These are phyloP conservation scores for Coemansia sp. DNA, from an alignment of 192 early-diverging fungal genomes.

Conservation along the genomic window DNA sequence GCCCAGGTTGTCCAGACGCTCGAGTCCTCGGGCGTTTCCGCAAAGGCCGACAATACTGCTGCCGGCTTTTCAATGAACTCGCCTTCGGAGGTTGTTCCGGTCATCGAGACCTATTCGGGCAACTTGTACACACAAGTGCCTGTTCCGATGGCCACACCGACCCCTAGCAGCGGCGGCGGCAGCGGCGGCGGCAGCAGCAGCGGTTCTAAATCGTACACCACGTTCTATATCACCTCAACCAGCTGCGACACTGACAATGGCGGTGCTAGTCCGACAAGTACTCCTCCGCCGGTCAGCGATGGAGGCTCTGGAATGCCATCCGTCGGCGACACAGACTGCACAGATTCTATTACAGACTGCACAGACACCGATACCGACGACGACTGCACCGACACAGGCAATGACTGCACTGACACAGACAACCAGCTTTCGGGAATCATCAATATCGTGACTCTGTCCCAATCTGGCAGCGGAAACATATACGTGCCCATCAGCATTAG, in stretches of 20 bases:
- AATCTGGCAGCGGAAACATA: neutral
- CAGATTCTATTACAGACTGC: too few species aligned
- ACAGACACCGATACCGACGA: neutral
- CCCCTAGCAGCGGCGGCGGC: neutral
- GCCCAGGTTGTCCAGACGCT: neutral
- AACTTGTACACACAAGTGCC: slow-evolving; percentile 28
- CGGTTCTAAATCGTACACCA: neutral
- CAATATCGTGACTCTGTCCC: neutral
- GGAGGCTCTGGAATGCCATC: neutral
- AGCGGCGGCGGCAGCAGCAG: neutral
- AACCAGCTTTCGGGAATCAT: neutral
- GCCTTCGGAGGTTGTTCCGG: slow-evolving; percentile 8
- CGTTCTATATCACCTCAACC: slow-evolving; percentile 3
- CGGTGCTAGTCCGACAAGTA: neutral
- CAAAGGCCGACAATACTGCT: neutral
- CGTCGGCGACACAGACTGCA: too few species aligned
- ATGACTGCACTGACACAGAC: neutral
- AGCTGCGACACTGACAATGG: slow-evolving; percentile 6
- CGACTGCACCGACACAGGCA: neutral
- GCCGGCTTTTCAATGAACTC: slow-evolving; percentile 15
- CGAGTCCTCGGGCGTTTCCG: neutral
- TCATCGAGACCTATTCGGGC: slow-evolving; percentile 27
- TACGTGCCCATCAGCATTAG: neutral
- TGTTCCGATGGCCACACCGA: neutral
- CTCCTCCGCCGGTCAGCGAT: neutral